phyloP scores from a whole-genome alignment of 2,329 filamentous ascomycete genomes.

The Colletotrichum tanaceti region DNA sequence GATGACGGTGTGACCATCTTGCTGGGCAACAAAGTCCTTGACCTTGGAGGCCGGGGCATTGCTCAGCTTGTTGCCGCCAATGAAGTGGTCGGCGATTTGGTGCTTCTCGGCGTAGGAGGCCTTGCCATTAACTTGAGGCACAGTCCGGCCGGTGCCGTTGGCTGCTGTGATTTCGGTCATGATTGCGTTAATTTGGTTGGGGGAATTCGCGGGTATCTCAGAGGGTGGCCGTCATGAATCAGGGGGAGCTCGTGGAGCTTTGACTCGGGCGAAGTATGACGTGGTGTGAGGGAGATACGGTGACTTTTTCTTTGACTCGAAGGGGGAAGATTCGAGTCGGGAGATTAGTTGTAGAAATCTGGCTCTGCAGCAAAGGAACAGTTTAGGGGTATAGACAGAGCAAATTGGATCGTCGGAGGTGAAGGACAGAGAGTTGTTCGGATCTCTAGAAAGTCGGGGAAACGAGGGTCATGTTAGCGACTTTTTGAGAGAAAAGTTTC shows the following conservation, averaged over 20 bases:
- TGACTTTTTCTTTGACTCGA: constrained; percentile 16
- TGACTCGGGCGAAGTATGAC: constrained; percentile 14
- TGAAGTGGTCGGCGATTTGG: constrained; percentile 91
- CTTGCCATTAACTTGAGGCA: constrained; percentile 67
- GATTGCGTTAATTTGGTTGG: constrained; percentile 43
- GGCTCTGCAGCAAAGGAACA: constrained; percentile 34
- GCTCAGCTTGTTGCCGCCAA: constrained; percentile 89
- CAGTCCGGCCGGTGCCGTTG: constrained; percentile 59
- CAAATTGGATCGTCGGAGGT: constrained; percentile 27
- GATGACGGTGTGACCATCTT: constrained; percentile 97
- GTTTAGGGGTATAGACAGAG: constrained; percentile 36
- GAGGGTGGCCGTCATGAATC: constrained; percentile 41
- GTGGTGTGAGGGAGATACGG: constrained; percentile 2
- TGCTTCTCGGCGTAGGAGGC: constrained; percentile 82
- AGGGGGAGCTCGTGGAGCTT: constrained; percentile 37
- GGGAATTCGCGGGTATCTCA: constrained; percentile 39
- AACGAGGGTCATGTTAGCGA: constrained; percentile 26
- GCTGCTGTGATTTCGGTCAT: constrained; percentile 63
- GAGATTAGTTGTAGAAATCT: constrained; percentile 32
- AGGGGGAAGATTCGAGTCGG: constrained; percentile 37
- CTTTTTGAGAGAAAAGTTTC: constrained; percentile 28
- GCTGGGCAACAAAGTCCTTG: constrained; percentile 92
- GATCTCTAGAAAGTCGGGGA: constrained; percentile 29
- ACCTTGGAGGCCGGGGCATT: constrained; percentile 86
- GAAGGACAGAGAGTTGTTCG: constrained; percentile 39